Percentiles rank a stretch among this genome's conserved stretches.
These are phyloP conservation scores for Geranomyces michiganensis DNA, from an alignment of 192 early-diverging fungal genomes.

Conservation along the genomic window DNA sequence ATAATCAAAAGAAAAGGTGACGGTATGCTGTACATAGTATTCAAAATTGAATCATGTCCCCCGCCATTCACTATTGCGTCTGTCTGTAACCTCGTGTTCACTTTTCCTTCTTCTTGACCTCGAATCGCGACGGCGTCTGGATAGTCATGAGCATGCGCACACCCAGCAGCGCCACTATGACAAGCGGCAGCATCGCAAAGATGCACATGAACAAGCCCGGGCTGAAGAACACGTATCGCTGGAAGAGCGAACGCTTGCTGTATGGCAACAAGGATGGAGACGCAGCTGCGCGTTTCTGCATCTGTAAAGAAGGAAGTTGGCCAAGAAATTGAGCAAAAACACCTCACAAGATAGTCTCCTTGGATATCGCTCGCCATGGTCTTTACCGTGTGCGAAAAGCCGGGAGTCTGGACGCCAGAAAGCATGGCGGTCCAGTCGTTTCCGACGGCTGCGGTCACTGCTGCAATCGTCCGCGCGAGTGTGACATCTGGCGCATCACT, in stretches of 20 bases:
- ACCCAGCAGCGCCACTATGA: slow-evolving; percentile 31
- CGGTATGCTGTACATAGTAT: no score
- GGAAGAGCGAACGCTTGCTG: slow-evolving; percentile 36
- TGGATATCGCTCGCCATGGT: no score
- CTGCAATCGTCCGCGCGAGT: not conserved
- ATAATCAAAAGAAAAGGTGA: no score
- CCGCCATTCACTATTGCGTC: no score
- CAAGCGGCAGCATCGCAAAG: slow-evolving; percentile 22
- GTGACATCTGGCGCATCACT: not conserved
- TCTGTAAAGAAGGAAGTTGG: slow-evolving; percentile 15
- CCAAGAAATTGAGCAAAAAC: slow-evolving; percentile 8
- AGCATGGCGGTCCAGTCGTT: slow-evolving; percentile 26
- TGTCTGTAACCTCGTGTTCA: not conserved
- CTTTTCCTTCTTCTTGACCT: slow-evolving; percentile 36
- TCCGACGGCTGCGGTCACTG: not conserved
- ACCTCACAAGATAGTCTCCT: no score
- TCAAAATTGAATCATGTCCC: no score
- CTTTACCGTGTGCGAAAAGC: no score
- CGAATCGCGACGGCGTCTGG: slow-evolving; percentile 27
- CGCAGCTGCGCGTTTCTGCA: slow-evolving; percentile 15
- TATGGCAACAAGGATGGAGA: slow-evolving; percentile 13
- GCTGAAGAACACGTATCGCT: slow-evolving; percentile 38
- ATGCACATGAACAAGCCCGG: slow-evolving; percentile 36
- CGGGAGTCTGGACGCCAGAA: slow-evolving; percentile 5
- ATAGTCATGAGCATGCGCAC: slow-evolving; percentile 26